Conservation (phyloP, 202 grass and related monocot genomes). For the Panicum hallii region DNA sequence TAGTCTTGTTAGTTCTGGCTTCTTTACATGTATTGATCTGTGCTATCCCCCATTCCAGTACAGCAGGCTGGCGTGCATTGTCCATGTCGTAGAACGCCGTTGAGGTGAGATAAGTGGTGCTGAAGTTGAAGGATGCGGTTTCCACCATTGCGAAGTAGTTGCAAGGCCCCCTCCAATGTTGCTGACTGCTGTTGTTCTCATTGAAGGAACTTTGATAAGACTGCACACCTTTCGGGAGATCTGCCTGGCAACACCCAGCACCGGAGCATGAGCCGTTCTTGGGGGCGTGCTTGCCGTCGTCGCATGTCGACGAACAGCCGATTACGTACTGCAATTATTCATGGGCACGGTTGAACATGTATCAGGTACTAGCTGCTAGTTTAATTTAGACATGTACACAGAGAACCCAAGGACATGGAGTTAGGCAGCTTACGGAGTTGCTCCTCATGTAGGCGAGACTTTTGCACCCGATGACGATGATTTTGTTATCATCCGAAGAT, state of each 20-base stretch:
- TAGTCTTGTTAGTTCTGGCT: too few relatives aligned
- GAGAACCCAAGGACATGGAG: too few relatives aligned
- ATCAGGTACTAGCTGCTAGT: background rate
- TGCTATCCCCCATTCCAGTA: constrained; percentile 43
- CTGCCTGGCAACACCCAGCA: constrained; percentile 51
- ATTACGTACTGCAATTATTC: constrained; percentile 37
- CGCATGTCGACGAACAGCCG: constrained; percentile 15
- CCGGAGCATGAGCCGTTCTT: constrained; percentile 39
- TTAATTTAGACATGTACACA: too few relatives aligned
- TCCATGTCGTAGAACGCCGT: background rate
- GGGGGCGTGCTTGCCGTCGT: too few relatives aligned
- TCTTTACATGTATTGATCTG: background rate
- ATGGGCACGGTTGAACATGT: background rate
- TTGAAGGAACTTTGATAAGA: too few relatives aligned
- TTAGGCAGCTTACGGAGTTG: too few relatives aligned
- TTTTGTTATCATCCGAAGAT: background rate
- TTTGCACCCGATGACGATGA: background rate
- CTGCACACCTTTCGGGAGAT: constrained; percentile 33
- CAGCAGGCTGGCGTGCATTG: background rate
- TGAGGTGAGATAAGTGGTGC: constrained; percentile 28
- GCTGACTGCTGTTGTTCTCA: too few relatives aligned
- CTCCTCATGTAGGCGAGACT: background rate
- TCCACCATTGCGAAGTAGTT: constrained; percentile 41
- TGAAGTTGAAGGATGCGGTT: constrained; percentile 41
- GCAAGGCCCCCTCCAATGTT: too few relatives aligned